phyloP scores from a whole-genome alignment of 2,329 filamentous ascomycete species.

The Orbilia ellipsospora region DNA sequence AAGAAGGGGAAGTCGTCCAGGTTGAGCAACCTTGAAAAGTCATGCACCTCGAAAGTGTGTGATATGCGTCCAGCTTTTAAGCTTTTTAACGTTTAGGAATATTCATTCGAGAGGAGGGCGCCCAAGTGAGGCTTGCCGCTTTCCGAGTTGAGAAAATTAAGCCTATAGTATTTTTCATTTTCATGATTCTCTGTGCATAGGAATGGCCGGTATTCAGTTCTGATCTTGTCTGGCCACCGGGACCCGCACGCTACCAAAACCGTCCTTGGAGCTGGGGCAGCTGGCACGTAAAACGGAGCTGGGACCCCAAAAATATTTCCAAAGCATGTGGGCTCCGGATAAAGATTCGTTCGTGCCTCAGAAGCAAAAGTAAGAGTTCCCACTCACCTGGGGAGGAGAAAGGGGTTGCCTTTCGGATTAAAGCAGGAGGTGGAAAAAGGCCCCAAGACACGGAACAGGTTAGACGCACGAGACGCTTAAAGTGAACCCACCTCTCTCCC shows the following conservation, averaged over 20 bases:
- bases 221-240: slow-evolving; percentile 4
- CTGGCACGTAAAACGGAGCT: slow-evolving; percentile 7
- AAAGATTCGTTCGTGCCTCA: background rate
- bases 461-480: slow-evolving; percentile 24
- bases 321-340: slow-evolving; percentile 1
- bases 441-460: slow-evolving; percentile 41
- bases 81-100: slow-evolving; percentile 18
- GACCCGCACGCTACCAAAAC: slow-evolving; percentile 1
- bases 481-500: slow-evolving; percentile 8
- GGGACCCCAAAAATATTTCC: background rate
- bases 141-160: slow-evolving; percentile 33
- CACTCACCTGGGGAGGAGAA: background rate
- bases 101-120: background rate
- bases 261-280: slow-evolving; percentile 3
- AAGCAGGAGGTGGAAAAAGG: slow-evolving; percentile 16
- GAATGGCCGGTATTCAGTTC: slow-evolving; percentile 31
- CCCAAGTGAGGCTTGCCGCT: slow-evolving; percentile 31
- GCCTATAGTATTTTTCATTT: too few relatives aligned
- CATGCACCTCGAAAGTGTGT: slow-evolving; percentile 7
- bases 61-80: slow-evolving; percentile 39
- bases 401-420: background rate
- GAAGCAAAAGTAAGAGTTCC: too few relatives aligned
- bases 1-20: background rate
- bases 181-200: slow-evolving; percentile 24
- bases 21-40: slow-evolving; percentile 6